These are phyloP conservation scores for Russula brevipes DNA, from an alignment of 768 basidiomycete genomes.

Conservation along the genomic window DNA sequence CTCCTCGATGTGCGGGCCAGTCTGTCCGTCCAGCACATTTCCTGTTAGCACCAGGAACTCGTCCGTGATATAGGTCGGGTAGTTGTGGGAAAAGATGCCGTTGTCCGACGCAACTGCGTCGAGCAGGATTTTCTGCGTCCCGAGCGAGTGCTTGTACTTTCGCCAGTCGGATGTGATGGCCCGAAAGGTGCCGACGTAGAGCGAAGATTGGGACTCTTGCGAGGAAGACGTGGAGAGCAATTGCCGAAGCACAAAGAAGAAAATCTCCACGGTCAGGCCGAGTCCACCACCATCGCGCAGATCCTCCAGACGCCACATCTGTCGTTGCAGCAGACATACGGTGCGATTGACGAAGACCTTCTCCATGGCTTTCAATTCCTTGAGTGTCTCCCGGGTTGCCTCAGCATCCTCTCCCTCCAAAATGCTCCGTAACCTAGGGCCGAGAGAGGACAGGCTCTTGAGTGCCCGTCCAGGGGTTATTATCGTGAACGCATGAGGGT, in stretches of 20 bases:
- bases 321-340: neutral
- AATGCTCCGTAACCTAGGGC: neutral
- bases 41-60: neutral
- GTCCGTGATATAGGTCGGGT: neutral
- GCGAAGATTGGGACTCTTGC: neutral
- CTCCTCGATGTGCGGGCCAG: neutral
- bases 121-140: neutral
- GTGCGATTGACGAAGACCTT: no score
- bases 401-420: neutral
- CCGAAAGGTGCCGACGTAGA: neutral
- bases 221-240: neutral
- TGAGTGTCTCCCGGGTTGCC: neutral
- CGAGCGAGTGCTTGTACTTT: neutral
- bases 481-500: neutral
- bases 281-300: neutral
- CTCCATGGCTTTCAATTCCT: neutral
- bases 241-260: neutral
- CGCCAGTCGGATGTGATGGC: neutral
- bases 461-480: neutral
- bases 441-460: neutral
- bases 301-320: neutral
- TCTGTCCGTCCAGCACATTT: neutral
- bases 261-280: slow-evolving; percentile 2
- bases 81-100: neutral
- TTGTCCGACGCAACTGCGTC: neutral